Evolutionary conservation across 805 yeast genomes (phyloP).

Genomic region (Saccharomycopsis malanga): DNA sequence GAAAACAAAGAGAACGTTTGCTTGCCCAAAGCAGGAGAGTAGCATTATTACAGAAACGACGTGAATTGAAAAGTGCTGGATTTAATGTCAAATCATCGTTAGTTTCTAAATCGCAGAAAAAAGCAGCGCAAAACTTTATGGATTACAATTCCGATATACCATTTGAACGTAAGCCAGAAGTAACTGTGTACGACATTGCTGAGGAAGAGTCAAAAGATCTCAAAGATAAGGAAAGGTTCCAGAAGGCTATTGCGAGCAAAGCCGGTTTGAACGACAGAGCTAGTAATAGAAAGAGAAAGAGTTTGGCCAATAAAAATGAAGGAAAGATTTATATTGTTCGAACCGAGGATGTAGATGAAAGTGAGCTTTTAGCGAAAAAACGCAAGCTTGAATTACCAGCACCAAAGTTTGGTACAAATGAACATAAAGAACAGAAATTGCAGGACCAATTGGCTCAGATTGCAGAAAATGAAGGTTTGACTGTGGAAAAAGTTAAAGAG

Average conservation of each 20-base stretch:
- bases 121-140: constrained; percentile 53
- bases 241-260: constrained; percentile 32
- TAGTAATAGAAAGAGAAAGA: constrained; percentile 29
- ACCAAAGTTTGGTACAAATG: constrained; percentile 26
- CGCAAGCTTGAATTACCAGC: constrained; percentile 33
- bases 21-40: constrained; percentile 70
- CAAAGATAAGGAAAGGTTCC: constrained; percentile 36
- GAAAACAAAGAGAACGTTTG: constrained; percentile 81
- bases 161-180: constrained; percentile 60
- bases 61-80: constrained; percentile 80
- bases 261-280: constrained; percentile 53
- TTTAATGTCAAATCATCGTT: constrained; percentile 32
- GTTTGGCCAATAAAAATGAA: constrained; percentile 37
- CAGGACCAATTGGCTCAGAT: constrained; percentile 1
- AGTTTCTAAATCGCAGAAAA: constrained; percentile 37
- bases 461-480: constrained; percentile 25
- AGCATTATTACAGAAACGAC: constrained; percentile 68
- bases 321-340: constrained; percentile 21
- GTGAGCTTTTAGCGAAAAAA: constrained; percentile 29
- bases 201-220: constrained; percentile 47
- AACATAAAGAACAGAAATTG: neutral
- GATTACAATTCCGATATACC: constrained; percentile 84
- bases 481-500: constrained; percentile 24
- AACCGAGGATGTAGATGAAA: constrained; percentile 1
- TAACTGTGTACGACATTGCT: constrained; percentile 60